phyloP scores from a whole-genome alignment of 2,329 filamentous ascomycete species.

The Microdochium paspali region DNA sequence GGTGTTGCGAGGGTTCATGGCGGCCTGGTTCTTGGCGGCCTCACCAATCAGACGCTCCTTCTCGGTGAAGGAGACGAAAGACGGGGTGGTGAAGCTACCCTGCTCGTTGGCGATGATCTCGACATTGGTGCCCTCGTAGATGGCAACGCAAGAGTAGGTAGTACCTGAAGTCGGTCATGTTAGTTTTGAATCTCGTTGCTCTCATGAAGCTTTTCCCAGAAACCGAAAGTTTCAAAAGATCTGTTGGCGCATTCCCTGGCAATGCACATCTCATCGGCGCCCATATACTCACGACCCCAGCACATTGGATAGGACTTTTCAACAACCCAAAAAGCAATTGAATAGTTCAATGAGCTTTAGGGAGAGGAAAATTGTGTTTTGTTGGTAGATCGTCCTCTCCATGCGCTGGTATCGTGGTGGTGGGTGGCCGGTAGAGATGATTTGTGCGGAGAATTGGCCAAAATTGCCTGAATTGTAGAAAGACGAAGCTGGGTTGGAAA shows the following conservation, averaged over 20 bases:
- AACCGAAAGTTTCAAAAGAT: not conserved
- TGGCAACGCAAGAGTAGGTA: constrained; percentile 99
- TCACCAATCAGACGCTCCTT: constrained; percentile 99
- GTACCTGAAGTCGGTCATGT: constrained; percentile 55
- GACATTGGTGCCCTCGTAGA: constrained; percentile 98
- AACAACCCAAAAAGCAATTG: not conserved
- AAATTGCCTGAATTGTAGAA: constrained; percentile 1
- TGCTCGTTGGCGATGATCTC: constrained; percentile 99
- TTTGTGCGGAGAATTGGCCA: not conserved
- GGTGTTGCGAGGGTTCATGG: constrained; percentile 98
- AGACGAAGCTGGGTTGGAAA: constrained; percentile 3
- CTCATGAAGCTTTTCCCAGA: constrained; percentile 3
- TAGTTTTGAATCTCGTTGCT: constrained; percentile 5
- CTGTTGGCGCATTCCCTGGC: not conserved
- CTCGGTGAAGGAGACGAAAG: constrained; percentile 97
- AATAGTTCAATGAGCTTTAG: not conserved
- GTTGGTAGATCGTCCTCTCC: not conserved
- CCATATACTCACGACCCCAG: too few relatives aligned
- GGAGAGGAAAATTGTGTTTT: not conserved
- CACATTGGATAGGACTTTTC: not conserved
- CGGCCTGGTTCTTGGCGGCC: constrained; percentile 99
- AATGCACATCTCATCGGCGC: too few relatives aligned
- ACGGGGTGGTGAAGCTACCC: constrained; percentile 97
- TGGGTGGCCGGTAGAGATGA: not conserved
- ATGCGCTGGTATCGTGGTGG: not conserved